Evolutionary conservation across 2,329 filamentous ascomycete species (phyloP).

Genomic region (Xylariaceae sp.): DNA sequence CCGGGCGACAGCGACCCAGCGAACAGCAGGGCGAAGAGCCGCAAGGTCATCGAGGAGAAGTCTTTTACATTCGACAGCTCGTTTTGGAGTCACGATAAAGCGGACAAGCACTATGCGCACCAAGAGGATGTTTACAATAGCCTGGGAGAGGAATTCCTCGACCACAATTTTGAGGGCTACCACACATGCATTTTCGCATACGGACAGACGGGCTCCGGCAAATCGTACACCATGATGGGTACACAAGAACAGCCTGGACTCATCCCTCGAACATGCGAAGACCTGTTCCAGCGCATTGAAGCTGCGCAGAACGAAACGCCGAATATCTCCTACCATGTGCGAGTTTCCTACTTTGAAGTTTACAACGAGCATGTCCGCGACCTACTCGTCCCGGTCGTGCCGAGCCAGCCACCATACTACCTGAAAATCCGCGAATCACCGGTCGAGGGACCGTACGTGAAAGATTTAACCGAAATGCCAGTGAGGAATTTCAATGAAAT

Average conservation of each 20-base stretch:
- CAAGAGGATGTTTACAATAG: conserved; percentile 95
- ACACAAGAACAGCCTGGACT: conserved; percentile 82
- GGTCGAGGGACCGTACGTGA: conserved; percentile 93
- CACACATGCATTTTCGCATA: conserved; percentile 99
- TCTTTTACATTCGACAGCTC: conserved; percentile 96
- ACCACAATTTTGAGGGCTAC: conserved; percentile 99
- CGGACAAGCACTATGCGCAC: conserved; percentile 84
- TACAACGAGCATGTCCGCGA: conserved; percentile 99
- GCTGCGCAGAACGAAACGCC: conserved; percentile 76
- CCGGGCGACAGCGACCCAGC: conserved; percentile 64
- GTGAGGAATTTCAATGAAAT: conserved; percentile 89
- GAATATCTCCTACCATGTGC: conserved; percentile 95
- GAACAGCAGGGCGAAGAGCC: conserved; percentile 65
- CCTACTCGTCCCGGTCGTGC: conserved; percentile 75
- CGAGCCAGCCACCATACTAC: conserved; percentile 81
- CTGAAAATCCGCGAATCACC: conserved; percentile 97
- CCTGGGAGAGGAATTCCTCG: conserved; percentile 93
- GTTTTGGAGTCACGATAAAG: conserved; percentile 90
- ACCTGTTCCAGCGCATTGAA: conserved; percentile 92
- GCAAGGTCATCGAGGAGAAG: conserved; percentile 84
- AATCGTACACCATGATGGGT: conserved; percentile 99
- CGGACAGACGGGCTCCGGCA: conserved; percentile 95
- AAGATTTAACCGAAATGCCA: conserved; percentile 91
- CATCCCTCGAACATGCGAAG: conserved; percentile 93
- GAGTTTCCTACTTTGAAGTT: conserved; percentile 98